Conservation (phyloP, 352 stramenopile genomes). For the Pythium aphanidermatum region DNA sequence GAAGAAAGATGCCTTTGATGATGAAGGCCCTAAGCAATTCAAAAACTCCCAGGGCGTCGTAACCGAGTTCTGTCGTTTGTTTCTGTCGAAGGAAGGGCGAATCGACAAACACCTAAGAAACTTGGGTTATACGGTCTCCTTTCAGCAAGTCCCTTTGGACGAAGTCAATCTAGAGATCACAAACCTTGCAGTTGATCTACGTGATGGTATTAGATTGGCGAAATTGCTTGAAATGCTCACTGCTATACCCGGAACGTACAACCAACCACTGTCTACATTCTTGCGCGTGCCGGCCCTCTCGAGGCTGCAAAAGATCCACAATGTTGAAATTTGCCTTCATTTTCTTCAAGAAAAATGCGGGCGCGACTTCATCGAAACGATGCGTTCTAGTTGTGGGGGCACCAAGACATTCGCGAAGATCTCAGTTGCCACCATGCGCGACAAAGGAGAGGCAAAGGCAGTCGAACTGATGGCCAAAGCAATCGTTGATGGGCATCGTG, state of each 20-base stretch:
- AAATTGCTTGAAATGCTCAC: conserved; percentile 92
- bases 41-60: conserved; percentile 92
- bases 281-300: conserved; percentile 93
- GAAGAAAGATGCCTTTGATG: conserved; percentile 3
- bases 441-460: conserved; percentile 53
- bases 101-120: conserved; percentile 92
- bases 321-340: conserved; percentile 90
- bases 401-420: neutral
- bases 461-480: conserved; percentile 82
- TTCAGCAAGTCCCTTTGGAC: conserved; percentile 91
- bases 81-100: conserved; percentile 91
- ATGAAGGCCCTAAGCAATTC: conserved; percentile 31
- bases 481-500: conserved; percentile 94
- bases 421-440: conserved; percentile 38
- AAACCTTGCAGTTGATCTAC: conserved; percentile 92
- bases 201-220: conserved; percentile 93
- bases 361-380: conserved; percentile 40
- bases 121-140: conserved; percentile 82
- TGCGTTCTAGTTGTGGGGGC: conserved; percentile 15
- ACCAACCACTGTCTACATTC: conserved; percentile 50
- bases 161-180: conserved; percentile 92
- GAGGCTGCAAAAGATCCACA: conserved; percentile 96
- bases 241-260: neutral
- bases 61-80: conserved; percentile 89
- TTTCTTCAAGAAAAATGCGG: conserved; percentile 75